Base-by-base conservation (phyloP, 2,329 filamentous ascomycete genomes). In the Chalara sp. region DNA sequence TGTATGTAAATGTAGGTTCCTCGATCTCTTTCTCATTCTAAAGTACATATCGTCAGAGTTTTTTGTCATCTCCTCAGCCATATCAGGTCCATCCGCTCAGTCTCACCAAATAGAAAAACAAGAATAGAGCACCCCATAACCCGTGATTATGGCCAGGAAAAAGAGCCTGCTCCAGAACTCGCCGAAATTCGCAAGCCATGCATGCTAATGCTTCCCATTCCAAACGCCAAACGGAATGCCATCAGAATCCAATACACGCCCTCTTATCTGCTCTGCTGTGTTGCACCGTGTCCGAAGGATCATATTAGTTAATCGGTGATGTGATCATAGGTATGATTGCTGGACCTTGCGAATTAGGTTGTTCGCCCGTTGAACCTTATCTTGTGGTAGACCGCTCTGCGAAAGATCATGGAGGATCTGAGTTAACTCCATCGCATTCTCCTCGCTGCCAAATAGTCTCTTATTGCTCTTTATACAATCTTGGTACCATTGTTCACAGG, bases 401-500 rank as follows among this genome's bases (percentile, higher is more conserved):
- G 29, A 8, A 8, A 43, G n/a, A 13, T 43, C 40, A 8, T 28
- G 40, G n/a, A 43, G 29, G n/a, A 43, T 43, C 10, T 43, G 8
- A 28, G n/a, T 43, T 21, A 21, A 21, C 21, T 21, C 21, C 3
- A 21, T 21, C 21, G 78, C 76, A 55, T 80, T 80, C 49, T 76
- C 72, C 40, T 83, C 78, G 47, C 79, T 78, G 10, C 83, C 83
- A 59, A 83, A 85, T 8, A 80, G 64, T 6, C 72, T 66, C 2
- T 75, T 75, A 13, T 78, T 78, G 7, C 73, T 69, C 30, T 79
- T 70, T 52, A 77, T 70, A 46, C 76, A 80, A 11, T 78, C 72
- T 46, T 74, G 69, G 57, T 76, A 79, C 85, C 85, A 89, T 50
- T 73, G 70, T 51, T 76, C 70, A 4, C 83, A 71, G 3, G 83